Base-by-base conservation (phyloP, 805 yeast species). In the Candida manassasensis region DNA sequence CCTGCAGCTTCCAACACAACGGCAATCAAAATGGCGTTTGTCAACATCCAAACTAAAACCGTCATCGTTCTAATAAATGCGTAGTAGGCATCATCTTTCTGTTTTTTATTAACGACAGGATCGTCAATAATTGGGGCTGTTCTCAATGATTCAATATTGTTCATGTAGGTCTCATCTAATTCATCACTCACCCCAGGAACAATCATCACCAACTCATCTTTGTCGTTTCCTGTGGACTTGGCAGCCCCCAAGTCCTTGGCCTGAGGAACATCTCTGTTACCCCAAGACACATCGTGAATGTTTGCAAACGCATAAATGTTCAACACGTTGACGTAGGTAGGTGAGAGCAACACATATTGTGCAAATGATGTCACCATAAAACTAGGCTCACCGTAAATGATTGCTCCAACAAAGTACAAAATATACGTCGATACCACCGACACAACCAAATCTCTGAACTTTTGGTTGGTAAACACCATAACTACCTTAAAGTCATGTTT, bases 201-300 rank as follows among this genome's bases (percentile, higher is more conserved):
- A 29, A 63, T 56, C 58, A 62, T 62, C 29, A 67, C 63, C 48
- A 67, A 51, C 36, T 63, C 63, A 37, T 62, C 66, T 36, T 57
- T 60, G 35, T 62, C 61, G 19, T 34, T 44, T 12, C 58, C 58
- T 2, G 58, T 70, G 3, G 85, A 55, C 49, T 81, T 84, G 16
- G 95, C 96, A 29, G 81, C 79, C 41, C 97, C 97, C 49, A 93
- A 69, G 57, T 75, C 95, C 61, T 67, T 75, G 53, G 67, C 77
- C 34, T 47, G 49, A 8, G 77, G 78, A 34, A 81, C 86, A 32
- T 95, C 96, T 57, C 89, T 86, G 3, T 96, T 90, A 56, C 97
- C 97, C 97, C 97, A 90, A 5, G 96, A 84, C 32, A 90, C 80
- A 66, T 90, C 98, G 58, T 90, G 96, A 41, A 90, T 82, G 60